Percentiles rank a stretch among this genome's conserved stretches.
These are phyloP conservation scores for Apiospora kogelbergensis DNA, from an alignment of 2,329 filamentous ascomycete genomes.

Conservation along the genomic window DNA sequence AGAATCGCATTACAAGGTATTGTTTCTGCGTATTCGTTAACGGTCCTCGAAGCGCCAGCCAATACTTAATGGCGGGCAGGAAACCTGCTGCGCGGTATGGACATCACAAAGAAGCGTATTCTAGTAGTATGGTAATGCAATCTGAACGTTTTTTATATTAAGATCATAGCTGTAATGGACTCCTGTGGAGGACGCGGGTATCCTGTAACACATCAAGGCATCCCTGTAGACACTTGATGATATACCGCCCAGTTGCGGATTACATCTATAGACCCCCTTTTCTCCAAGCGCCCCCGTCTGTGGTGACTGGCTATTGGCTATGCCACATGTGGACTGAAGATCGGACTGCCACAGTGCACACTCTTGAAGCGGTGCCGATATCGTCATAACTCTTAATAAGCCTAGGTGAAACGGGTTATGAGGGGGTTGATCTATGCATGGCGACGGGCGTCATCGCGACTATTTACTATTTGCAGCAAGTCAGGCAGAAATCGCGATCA, in stretches of 20 bases:
- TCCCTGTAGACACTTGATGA: background rate
- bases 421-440: background rate
- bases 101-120: conserved; percentile 4
- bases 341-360: background rate
- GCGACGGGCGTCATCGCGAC: no score
- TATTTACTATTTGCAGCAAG: conserved; percentile 40
- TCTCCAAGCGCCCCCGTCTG: background rate
- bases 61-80: background rate
- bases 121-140: conserved; percentile 5
- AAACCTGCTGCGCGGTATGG: background rate
- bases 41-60: background rate
- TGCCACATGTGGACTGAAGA: background rate
- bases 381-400: background rate
- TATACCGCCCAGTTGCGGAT: no score
- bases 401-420: background rate
- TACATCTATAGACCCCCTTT: background rate
- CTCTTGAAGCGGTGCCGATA: no score
- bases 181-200: background rate
- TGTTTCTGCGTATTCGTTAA: background rate
- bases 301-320: background rate
- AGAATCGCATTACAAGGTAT: background rate
- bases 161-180: background rate
- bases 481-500: conserved; percentile 60
- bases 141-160: background rate
- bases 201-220: background rate